Evolutionary conservation across 305 asterid species (phyloP), one percentile per base, ranked within the genome.

Genomic region (Rubia tinctorum): DNA sequence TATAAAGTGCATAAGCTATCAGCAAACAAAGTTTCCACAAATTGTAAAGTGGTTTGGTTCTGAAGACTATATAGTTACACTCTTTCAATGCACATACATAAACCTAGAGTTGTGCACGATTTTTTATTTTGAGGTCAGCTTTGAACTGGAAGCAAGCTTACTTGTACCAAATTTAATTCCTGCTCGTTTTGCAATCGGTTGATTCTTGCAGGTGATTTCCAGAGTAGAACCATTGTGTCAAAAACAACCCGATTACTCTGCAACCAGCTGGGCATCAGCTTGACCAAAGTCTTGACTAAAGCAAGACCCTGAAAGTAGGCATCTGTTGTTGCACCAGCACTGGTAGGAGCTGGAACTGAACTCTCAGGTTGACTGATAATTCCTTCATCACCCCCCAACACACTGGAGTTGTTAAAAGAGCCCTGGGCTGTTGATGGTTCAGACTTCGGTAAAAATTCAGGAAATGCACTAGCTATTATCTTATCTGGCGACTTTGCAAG

Each of bases 241-340:
- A 95, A 95, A 69, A 95, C 81, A 20, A 81, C 80, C 71, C 92
- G 95, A 78, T 93, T 91, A 86, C 91, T 93, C 82, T 89, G 97
- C 85, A 95, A 79, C 99, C 99, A 95, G 76, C 91, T 86, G 76
- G 99, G 98, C 93, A 93, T 92, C 88, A 95, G 77, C 78, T 95
- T 95, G 69, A 91, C 99, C 81, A 95, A 88, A 69, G 96, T 88
- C 84, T 95, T 92, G 53, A 95, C 87, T 69, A 95, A 82, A 75
- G 92, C 93, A 83, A 95, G 97, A 76, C 99, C 98, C 85, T 95
- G 98, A 83, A 95, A 92, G 83, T 93, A 90, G 80, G 99, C 97
- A 85, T 93, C 97, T 70, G 87, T 83, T 42, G 90, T 60, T 80
- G 89, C 87, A 71, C 81, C 77, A 60, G 87, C 75, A 68, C 82